Evolutionary conservation across 2,329 filamentous ascomycete species (phyloP).

Genomic region (Stachybotrys chlorohalonatus): DNA sequence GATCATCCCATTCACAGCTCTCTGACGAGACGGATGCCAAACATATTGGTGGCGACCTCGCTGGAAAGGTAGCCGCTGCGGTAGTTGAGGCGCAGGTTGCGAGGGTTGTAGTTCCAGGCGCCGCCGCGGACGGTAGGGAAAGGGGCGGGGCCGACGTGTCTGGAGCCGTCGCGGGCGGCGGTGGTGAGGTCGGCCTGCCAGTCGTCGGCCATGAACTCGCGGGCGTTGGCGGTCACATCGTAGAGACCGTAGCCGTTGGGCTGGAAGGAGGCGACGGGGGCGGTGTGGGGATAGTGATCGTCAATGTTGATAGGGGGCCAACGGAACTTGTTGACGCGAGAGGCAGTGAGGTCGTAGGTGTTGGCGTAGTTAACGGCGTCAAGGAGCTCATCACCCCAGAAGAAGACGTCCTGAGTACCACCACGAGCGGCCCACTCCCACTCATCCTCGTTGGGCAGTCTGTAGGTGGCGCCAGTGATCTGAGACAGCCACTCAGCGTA

Average conservation of each 20-base stretch:
- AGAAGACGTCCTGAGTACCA: conserved; percentile 5
- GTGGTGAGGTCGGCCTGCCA: conserved; percentile 1
- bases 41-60: not conserved
- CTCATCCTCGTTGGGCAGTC: conserved; percentile 8
- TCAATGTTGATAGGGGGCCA: conserved; percentile 2
- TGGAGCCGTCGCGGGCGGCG: conserved; percentile 3
- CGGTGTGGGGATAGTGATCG: conserved; percentile 5
- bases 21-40: not conserved
- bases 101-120: conserved; percentile 5
- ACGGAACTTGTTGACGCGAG: conserved; percentile 3
- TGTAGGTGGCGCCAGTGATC: conserved; percentile 4
- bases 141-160: conserved; percentile 3
- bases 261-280: conserved; percentile 6
- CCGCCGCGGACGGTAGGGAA: conserved; percentile 6
- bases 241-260: conserved; percentile 7
- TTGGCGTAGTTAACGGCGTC: conserved; percentile 5
- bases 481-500: conserved; percentile 7
- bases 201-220: conserved; percentile 6
- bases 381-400: conserved; percentile 6
- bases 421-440: conserved; percentile 9
- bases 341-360: conserved; percentile 4
- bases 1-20: not conserved
- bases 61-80: conserved; percentile 6
- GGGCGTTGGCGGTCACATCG: conserved; percentile 6
- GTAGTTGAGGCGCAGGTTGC: conserved; percentile 7